Evolutionary conservation across 2,329 filamentous ascomycete species (phyloP), one percentile per base, ranked within the genome.

Genomic region (Aspergillus intermedius): DNA sequence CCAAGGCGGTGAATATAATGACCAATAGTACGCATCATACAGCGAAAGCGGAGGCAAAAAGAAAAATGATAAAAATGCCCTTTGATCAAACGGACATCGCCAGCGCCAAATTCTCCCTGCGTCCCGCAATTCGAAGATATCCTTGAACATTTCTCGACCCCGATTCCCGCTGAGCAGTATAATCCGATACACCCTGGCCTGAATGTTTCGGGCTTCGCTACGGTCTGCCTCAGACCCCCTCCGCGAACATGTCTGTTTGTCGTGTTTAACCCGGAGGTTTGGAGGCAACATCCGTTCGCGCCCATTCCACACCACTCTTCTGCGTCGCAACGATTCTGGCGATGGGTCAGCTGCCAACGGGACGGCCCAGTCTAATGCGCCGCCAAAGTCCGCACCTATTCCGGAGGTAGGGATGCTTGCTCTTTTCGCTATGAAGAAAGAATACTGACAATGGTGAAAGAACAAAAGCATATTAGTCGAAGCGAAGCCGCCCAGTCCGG

Each of bases 181-280:
- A 43, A 10, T 12, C 22, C 12, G 12, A 17, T 21, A 8, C 12
- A 40, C 13, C 32, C 49, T 48, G 46, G 52, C 44, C 58, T 59
- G 64, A 48, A 72, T 72, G 69, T 63, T 71, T 54, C 65, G 64
- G 50, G 56, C 57, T 46, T 67, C 65, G 39, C 49, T 68, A 48
- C 62, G 66, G 61, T 65, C 65, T 62, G 58, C 62, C 49, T 56
- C 61, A 64, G 63, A 63, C 57, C 63, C 65, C 52, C 35, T 59
- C 22, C 59, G 63, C 53, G 55, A 58, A 41, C 60, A 70, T 65
- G 59, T 68, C 51, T 70, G 66, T 54, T 49, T 61, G 34, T 64
- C 63, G 46, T 70, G 66, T 55, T 47, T 65, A 54, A 54, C 58
- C n/a, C 57, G 51, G 49, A 52, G 58, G 47, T 50, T 56, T 47